Base-by-base conservation (phyloP, 2,329 filamentous ascomycete genomes). In the Xenosphaeropsis pyriputrescens region DNA sequence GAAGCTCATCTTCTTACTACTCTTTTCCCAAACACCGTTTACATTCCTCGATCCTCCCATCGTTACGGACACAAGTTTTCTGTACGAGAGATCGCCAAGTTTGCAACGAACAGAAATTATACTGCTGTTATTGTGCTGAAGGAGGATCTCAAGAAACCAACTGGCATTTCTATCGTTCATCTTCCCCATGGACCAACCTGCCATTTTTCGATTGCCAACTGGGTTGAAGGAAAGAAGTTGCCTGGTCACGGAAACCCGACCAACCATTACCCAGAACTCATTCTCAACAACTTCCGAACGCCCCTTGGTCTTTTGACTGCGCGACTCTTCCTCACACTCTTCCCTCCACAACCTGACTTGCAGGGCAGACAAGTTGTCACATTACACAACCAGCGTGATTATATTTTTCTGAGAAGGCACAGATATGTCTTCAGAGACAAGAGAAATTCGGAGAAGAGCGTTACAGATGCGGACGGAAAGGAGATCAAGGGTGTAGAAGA, bases 261-360 rank as follows among this genome's bases (percentile, higher is more conserved):
- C 1, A 81, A 84, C 35, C 88, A 95, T 61, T 85, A 85, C 53
- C 86, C 88, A 1, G 89, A 95, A 59, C 67, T 95, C 18, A 70
- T 93, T 29, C 68, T 95, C 37, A 96, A 96, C 60, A 89, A 91
- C 56, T 98, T 98, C 67, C 81, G 83, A 51, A 98, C 91, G 0
- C 85, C 89, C 0, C 69, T 98, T 2, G 91, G 91, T 61, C 67
- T 94, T 8, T 65, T 96, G 30, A 85, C 88, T 0, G 89, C 88
- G 7, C 79, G 85, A 51, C 65, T 95, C 1, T 91, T 98, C 63
- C 72, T 80, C 45, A 75, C 71, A 0, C 59, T 93, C 18, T 91
- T 85, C 59, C 91, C 89, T 0, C 72, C 79, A 0, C 72, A 75
- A 32, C 89, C 91, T 0, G 85, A 96, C 50, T 65, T 96, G 5